Evolutionary conservation across 164 flowering plant species (phyloP).

Genomic region (Buxus sempervirens): DNA sequence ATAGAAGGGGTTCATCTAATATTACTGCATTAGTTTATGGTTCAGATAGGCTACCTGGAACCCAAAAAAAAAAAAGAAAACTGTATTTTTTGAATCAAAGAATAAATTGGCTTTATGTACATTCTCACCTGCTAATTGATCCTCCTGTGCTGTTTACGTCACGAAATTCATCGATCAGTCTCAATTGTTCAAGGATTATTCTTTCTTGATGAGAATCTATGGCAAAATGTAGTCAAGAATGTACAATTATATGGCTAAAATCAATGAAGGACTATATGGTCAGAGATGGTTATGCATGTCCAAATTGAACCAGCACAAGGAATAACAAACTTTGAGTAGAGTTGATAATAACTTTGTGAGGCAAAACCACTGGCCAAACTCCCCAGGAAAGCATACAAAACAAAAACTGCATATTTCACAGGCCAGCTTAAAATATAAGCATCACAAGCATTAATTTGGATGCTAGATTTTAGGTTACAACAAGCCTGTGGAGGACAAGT

Average conservation of each 20-base stretch:
- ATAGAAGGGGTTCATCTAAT: no score
- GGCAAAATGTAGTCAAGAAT: not conserved
- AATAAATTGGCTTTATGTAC: not conserved
- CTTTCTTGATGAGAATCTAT: not conserved
- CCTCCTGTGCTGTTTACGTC: not conserved
- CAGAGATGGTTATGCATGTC: not conserved
- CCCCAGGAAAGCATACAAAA: no score
- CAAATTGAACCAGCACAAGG: not conserved
- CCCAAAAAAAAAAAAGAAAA: no score
- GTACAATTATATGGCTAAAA: not conserved
- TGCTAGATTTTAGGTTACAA: not conserved
- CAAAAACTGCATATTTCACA: no score
- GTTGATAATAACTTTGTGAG: not conserved
- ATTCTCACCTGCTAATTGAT: not conserved
- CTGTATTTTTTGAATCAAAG: no score
- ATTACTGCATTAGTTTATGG: no score
- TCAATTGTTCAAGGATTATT: not conserved
- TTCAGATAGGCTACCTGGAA: no score
- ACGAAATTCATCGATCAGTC: not conserved
- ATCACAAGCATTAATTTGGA: no score
- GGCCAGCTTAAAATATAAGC: no score
- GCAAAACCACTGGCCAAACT: not conserved
- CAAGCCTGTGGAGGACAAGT: not conserved
- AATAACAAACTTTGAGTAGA: not conserved
- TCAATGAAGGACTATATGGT: not conserved